These are phyloP conservation scores for Penicillium daleae DNA, from an alignment of 495 filamentous ascomycete species.

Conservation along the genomic window DNA sequence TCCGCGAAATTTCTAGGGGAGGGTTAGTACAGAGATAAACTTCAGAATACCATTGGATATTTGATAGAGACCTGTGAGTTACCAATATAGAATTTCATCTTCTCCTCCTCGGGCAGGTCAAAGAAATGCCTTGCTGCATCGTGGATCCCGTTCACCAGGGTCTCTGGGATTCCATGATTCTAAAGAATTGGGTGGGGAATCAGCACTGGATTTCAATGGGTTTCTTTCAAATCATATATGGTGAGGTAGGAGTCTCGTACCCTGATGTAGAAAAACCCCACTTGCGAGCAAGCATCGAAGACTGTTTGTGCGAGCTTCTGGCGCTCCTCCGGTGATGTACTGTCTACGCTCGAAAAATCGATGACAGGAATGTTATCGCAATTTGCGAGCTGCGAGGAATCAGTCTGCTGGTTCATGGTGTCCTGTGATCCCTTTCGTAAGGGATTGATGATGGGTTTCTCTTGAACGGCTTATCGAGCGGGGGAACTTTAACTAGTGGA, in stretches of 20 bases:
- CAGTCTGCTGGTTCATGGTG: constrained; percentile 4
- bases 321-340: constrained; percentile 32
- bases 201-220: background rate
- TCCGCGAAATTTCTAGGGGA: constrained; percentile 37
- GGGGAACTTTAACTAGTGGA: background rate
- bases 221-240: constrained; percentile 10
- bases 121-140: constrained; percentile 50
- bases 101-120: constrained; percentile 49
- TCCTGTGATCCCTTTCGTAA: background rate
- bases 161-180: constrained; percentile 44
- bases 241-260: constrained; percentile 11
- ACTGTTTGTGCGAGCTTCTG: constrained; percentile 44
- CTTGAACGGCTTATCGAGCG: background rate
- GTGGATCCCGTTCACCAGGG: constrained; percentile 42
- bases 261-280: constrained; percentile 62
- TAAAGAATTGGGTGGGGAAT: background rate
- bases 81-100: constrained; percentile 45
- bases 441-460: background rate
- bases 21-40: background rate
- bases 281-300: constrained; percentile 52
- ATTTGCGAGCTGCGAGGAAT: constrained; percentile 19
- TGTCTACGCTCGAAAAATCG: constrained; percentile 36
- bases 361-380: constrained; percentile 46
- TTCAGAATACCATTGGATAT: too few species aligned
- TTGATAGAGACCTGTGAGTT: constrained; percentile 34